Evolutionary conservation across 345 rosid genomes (phyloP).

Genomic region (Populus ilicifolia): DNA sequence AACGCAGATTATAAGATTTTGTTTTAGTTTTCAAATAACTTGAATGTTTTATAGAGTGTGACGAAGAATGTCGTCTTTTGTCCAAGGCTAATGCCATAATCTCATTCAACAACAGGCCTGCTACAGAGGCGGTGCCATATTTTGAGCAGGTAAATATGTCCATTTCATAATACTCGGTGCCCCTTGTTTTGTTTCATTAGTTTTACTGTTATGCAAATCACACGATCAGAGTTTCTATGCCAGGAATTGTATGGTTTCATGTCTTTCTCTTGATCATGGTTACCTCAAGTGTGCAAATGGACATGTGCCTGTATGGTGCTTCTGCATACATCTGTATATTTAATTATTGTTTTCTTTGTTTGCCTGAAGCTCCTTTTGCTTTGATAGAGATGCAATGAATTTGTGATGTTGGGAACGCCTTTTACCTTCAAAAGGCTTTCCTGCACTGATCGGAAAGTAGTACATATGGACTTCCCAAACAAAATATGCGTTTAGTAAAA

Average conservation of each 20-base stretch:
- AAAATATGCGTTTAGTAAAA: too few relatives aligned
- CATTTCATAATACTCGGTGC: neutral
- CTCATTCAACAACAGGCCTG: slow-evolving; percentile 93
- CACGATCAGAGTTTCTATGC: neutral
- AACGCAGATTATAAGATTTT: slow-evolving; percentile 20
- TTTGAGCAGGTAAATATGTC: slow-evolving; percentile 73
- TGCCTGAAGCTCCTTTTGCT: too few relatives aligned
- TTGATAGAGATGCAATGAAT: too few relatives aligned
- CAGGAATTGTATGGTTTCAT: neutral
- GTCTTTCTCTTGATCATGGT: too few relatives aligned
- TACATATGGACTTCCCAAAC: too few relatives aligned
- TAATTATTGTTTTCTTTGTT: too few relatives aligned
- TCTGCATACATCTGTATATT: too few relatives aligned
- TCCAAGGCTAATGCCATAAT: slow-evolving; percentile 88
- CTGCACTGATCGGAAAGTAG: too few relatives aligned
- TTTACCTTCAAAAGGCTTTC: too few relatives aligned
- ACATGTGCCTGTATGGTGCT: neutral
- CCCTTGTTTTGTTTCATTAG: neutral
- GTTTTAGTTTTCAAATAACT: slow-evolving; percentile 8
- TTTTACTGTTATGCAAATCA: neutral
- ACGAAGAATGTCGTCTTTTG: slow-evolving; percentile 44
- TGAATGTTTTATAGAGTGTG: slow-evolving; percentile 34
- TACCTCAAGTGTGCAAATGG: neutral
- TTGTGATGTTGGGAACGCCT: too few relatives aligned
- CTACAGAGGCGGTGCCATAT: slow-evolving; percentile 95